Conservation (phyloP, 2,329 filamentous ascomycete genomes). For the Anisogramma anomala region DNA sequence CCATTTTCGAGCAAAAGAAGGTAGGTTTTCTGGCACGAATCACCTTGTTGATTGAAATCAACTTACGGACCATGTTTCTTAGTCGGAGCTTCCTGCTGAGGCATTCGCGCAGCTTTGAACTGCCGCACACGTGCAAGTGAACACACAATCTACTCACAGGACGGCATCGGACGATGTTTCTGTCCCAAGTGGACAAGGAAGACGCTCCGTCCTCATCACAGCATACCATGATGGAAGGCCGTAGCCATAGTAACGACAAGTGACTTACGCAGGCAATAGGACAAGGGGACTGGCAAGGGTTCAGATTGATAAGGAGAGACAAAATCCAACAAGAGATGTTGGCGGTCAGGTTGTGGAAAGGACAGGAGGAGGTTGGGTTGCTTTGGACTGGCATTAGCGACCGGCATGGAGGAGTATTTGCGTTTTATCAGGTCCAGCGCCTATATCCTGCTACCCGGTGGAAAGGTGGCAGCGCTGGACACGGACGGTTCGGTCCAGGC, state of each 20-base stretch:
- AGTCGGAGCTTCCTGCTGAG: conserved; percentile 10
- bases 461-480: neutral
- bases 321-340: neutral
- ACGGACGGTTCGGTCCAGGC: neutral
- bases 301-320: neutral
- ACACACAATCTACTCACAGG: too few relatives aligned
- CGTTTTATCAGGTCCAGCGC: conserved; percentile 1
- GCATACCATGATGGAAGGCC: too few relatives aligned
- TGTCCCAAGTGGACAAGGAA: too few relatives aligned
- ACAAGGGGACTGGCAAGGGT: neutral
- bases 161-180: neutral
- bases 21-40: conserved; percentile 32
- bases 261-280: too few relatives aligned
- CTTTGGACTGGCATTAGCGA: conserved; percentile 12
- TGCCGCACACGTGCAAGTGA: neutral
- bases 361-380: neutral
- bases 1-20: conserved; percentile 65
- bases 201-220: too few relatives aligned
- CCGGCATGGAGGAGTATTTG: conserved; percentile 8
- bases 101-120: conserved; percentile 11
- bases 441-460: neutral
- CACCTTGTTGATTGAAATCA: conserved; percentile 13
- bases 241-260: neutral
- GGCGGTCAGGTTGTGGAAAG: neutral
- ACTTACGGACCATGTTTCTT: conserved; percentile 4